phyloP scores from a whole-genome alignment of 139 green algal species.

The Diplosphaera chodatii region DNA sequence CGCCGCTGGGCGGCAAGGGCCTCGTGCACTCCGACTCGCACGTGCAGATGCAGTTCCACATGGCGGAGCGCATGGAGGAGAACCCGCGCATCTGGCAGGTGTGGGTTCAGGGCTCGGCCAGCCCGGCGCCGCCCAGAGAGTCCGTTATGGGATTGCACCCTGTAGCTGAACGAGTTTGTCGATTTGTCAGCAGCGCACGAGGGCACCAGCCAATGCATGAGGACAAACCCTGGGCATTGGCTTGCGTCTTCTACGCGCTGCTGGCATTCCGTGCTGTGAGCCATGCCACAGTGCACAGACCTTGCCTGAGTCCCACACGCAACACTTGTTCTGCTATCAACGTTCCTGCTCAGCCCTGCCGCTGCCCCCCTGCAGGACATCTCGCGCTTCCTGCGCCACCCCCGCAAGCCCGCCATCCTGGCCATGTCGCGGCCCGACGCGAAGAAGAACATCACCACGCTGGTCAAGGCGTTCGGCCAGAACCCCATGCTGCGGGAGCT shows the following conservation, averaged over 20 bases:
- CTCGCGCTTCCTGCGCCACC: conserved; percentile 82
- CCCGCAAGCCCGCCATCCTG: conserved; percentile 88
- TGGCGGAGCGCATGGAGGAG: not conserved
- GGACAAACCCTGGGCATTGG: too few species aligned
- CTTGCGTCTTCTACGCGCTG: too few species aligned
- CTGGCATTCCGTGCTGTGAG: too few species aligned
- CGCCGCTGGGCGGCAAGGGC: not conserved
- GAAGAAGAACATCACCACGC: conserved; percentile 97
- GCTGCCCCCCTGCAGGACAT: conserved; percentile 36
- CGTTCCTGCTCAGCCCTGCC: not conserved
- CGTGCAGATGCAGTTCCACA: not conserved
- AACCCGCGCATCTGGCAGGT: conserved; percentile 23
- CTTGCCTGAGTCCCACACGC: too few species aligned
- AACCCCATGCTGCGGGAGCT: conserved; percentile 72
- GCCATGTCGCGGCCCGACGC: conserved; percentile 87
- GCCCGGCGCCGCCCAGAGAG: too few species aligned
- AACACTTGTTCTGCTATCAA: too few species aligned
- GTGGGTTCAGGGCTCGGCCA: not conserved
- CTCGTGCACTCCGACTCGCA: not conserved
- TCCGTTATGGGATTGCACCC: too few species aligned
- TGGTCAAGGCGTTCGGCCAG: conserved; percentile 77
- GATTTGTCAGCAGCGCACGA: too few species aligned
- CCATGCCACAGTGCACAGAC: too few species aligned
- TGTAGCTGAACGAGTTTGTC: too few species aligned
- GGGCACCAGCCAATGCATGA: too few species aligned